Evolutionary conservation across 371 early-diverging fungal species (phyloP).

Genomic region (Saksenaea vasiformis): DNA sequence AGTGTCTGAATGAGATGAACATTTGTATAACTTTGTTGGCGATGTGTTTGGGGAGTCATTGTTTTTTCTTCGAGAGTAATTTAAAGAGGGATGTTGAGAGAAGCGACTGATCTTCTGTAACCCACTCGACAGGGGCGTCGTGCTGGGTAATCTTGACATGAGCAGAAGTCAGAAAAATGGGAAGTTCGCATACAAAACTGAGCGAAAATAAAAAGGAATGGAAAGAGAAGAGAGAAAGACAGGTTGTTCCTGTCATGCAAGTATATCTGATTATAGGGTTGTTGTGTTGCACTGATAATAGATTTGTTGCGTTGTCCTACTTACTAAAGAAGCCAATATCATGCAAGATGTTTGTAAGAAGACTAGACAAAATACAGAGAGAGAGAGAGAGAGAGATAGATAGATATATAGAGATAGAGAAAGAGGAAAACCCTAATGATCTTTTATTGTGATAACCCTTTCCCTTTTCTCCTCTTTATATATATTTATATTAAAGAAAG

Average conservation of each 20-base stretch:
- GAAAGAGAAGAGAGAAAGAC: neutral
- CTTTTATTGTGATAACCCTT: neutral
- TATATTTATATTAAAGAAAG: neutral
- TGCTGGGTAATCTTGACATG: conserved; percentile 5
- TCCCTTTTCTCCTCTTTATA: neutral
- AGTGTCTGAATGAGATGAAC: neutral
- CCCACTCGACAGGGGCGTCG: conserved; percentile 5
- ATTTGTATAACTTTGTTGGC: neutral
- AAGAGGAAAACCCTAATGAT: neutral
- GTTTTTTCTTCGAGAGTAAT: neutral
- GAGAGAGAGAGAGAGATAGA: neutral
- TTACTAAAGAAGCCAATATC: conserved; percentile 2
- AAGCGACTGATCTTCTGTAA: conserved; percentile 1
- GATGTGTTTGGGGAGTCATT: neutral
- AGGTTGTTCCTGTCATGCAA: neutral
- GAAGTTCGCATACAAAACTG: neutral
- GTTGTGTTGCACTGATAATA: conserved; percentile 6
- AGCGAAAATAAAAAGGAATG: neutral
- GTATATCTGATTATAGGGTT: neutral
- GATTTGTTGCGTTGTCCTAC: neutral
- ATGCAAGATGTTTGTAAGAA: conserved; percentile 1
- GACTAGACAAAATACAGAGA: neutral
- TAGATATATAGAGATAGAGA: neutral
- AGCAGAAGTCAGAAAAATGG: neutral
- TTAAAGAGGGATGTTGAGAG: neutral